Conservation (phyloP, 2,329 filamentous ascomycete genomes). For the Colletotrichum sp. region DNA sequence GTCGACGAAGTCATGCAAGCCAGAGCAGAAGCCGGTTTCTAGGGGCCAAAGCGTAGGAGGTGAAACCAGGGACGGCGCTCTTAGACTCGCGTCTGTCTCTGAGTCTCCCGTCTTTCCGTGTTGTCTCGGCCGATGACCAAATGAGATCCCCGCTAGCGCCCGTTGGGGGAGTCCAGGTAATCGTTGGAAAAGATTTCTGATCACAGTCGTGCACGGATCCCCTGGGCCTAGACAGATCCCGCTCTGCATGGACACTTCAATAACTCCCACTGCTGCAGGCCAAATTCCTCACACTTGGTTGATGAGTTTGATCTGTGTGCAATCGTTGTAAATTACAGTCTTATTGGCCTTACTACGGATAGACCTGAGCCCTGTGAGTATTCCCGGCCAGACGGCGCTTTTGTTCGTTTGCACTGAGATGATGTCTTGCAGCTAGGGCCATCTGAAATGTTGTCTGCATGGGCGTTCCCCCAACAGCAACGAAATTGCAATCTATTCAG, state of each 20-base stretch:
- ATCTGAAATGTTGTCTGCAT: not conserved
- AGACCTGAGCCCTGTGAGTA: fast-evolving
- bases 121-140: not conserved
- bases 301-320: no score
- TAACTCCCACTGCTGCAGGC: no score
- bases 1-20: not conserved
- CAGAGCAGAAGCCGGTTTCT: not conserved
- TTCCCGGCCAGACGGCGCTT: no score
- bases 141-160: not conserved
- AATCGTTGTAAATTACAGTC: fast-evolving
- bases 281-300: no score
- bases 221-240: no score
- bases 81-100: not conserved
- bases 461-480: no score
- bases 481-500: no score
- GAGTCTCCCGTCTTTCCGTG: not conserved
- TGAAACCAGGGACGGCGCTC: not conserved
- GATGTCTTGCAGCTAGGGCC: not conserved
- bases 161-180: not conserved
- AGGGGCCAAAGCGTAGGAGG: not conserved
- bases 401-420: not conserved
- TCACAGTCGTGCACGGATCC: no score
- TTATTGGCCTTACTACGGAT: no score
- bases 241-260: no score
- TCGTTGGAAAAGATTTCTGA: not conserved